These are phyloP conservation scores for Salvia miltiorrhiza DNA, from an alignment of 257 asterid genomes.

Conservation along the genomic window DNA sequence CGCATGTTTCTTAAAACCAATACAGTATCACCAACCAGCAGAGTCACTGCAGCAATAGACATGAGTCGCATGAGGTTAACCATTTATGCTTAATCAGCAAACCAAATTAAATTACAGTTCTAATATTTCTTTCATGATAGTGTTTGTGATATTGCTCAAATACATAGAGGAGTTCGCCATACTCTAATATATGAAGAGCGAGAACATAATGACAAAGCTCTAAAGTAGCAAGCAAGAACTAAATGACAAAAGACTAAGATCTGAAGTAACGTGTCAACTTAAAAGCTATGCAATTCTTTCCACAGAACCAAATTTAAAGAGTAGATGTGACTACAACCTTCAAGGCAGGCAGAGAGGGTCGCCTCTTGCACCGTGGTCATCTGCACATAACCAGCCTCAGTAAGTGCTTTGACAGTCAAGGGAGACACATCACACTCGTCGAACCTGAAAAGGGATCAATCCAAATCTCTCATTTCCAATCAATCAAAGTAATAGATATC, in stretches of 20 bases:
- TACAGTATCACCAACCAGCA: neutral
- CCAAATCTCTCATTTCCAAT: constrained; percentile 22
- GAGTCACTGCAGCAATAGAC: neutral
- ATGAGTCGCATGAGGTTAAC: neutral
- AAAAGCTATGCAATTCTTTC: neutral
- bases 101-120: neutral
- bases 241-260: neutral
- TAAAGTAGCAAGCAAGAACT: constrained; percentile 1
- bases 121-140: neutral
- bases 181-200: neutral
- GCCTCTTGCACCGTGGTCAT: constrained; percentile 94
- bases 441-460: constrained; percentile 53
- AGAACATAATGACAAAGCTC: neutral
- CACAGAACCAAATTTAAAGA: neutral
- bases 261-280: neutral
- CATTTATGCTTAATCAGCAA: neutral
- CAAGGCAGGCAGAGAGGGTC: constrained; percentile 67
- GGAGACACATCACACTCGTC: constrained; percentile 78
- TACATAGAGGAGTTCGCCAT: neutral
- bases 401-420: constrained; percentile 68
- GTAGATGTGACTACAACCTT: constrained; percentile 42
- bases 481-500: neutral
- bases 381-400: constrained; percentile 81
- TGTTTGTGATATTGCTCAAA: neutral
- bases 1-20: neutral